Conservation (phyloP, 371 early-diverging fungal species). For the Blyttiomyces sp. region DNA sequence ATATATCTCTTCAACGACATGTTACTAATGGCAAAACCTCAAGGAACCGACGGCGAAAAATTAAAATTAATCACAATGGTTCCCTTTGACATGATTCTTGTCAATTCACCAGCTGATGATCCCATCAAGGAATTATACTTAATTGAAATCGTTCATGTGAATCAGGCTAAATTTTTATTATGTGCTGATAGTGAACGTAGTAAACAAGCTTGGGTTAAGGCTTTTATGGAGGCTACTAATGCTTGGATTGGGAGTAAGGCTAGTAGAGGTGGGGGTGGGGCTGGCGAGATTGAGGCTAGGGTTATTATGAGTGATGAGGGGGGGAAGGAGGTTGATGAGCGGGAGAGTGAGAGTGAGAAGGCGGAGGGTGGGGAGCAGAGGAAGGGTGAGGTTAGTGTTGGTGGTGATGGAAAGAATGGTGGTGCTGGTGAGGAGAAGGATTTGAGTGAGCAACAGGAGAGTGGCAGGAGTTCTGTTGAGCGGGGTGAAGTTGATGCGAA, state of each 20-base stretch:
- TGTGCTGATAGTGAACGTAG: slow-evolving; percentile 12
- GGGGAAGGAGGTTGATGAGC: too few species aligned
- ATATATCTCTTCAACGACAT: slow-evolving; percentile 52
- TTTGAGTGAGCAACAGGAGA: too few species aligned
- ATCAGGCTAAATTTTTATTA: slow-evolving; percentile 22
- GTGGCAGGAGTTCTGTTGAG: too few species aligned
- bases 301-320: too few species aligned
- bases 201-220: slow-evolving; percentile 35
- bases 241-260: neutral
- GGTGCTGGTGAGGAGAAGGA: too few species aligned
- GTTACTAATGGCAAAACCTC: slow-evolving; percentile 38
- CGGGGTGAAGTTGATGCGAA: too few species aligned
- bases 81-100: slow-evolving; percentile 42
- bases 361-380: too few species aligned
- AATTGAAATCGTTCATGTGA: slow-evolving; percentile 41
- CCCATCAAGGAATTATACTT: slow-evolving; percentile 4
- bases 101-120: slow-evolving; percentile 31
- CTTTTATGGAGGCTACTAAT: slow-evolving; percentile 17
- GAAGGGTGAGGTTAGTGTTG: too few species aligned
- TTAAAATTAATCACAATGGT: slow-evolving; percentile 43
- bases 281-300: too few species aligned
- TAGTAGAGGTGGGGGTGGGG: too few species aligned
- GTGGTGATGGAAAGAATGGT: too few species aligned
- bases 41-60: slow-evolving; percentile 27
- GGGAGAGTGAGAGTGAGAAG: too few species aligned